These are phyloP conservation scores for Keqinozyma sinolaborantium DNA, from an alignment of 1,139 yeast species.

Conservation along the genomic window DNA sequence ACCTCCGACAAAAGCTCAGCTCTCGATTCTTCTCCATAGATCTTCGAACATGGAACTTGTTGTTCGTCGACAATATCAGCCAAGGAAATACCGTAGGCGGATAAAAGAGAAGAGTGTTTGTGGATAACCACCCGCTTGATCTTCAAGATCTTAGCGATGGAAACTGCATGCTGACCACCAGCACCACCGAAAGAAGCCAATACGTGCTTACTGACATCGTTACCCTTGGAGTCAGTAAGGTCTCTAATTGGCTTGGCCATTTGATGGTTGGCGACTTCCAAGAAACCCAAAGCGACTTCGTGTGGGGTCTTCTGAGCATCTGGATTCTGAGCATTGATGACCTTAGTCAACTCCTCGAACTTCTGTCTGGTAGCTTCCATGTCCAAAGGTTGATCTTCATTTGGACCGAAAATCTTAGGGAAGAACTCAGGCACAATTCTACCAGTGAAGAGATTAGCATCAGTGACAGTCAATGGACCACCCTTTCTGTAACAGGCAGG, in stretches of 20 bases:
- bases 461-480: slow-evolving; percentile 55
- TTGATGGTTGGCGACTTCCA: slow-evolving; percentile 17
- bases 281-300: slow-evolving; percentile 19
- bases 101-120: slow-evolving; percentile 17
- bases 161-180: slow-evolving; percentile 20
- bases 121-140: slow-evolving; percentile 17
- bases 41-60: slow-evolving; percentile 16
- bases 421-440: slow-evolving; percentile 46
- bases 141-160: slow-evolving; percentile 16
- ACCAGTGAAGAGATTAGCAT: slow-evolving; percentile 51
- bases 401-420: slow-evolving; percentile 53
- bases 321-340: slow-evolving; percentile 38
- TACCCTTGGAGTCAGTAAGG: slow-evolving; percentile 19
- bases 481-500: slow-evolving; percentile 58
- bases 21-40: slow-evolving; percentile 7
- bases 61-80: slow-evolving; percentile 17
- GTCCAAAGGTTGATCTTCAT: slow-evolving; percentile 47
- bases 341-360: slow-evolving; percentile 35
- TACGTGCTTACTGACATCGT: slow-evolving; percentile 16
- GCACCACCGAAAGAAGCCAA: slow-evolving; percentile 22
- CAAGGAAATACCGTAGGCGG: slow-evolving; percentile 19
- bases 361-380: slow-evolving; percentile 30
- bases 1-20: slow-evolving; percentile 10
- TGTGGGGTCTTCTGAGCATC: slow-evolving; percentile 17
- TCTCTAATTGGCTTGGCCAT: slow-evolving; percentile 21